Conservation (phyloP, 495 filamentous ascomycete genomes). For the Xylaria acuta region DNA sequence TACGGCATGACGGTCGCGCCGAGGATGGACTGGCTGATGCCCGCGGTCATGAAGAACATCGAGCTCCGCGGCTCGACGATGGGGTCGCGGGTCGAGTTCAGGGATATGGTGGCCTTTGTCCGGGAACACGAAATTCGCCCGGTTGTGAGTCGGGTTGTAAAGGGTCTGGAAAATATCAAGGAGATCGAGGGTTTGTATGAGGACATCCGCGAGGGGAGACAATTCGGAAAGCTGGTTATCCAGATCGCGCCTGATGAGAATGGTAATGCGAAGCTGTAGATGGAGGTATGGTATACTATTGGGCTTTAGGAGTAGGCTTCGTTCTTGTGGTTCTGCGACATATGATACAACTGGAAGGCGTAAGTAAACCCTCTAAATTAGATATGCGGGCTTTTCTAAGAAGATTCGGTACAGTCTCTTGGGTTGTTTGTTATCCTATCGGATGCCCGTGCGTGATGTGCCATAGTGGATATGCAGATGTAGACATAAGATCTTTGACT, state of each 20-base stretch:
- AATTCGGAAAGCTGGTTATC: conserved; percentile 81
- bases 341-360: not conserved
- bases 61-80: conserved; percentile 76
- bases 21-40: conserved; percentile 74
- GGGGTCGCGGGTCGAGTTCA: conserved; percentile 77
- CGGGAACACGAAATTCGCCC: conserved; percentile 66
- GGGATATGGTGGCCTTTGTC: conserved; percentile 79
- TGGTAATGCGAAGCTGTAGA: conserved; percentile 16
- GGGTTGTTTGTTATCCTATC: not conserved
- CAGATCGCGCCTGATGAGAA: conserved; percentile 40
- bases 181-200: conserved; percentile 73
- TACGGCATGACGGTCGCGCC: conserved; percentile 83
- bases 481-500: not conserved
- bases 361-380: not conserved
- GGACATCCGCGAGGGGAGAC: conserved; percentile 74
- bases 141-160: conserved; percentile 65
- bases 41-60: conserved; percentile 75
- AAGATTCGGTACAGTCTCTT: not conserved
- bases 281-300: not conserved
- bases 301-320: not conserved
- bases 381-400: not conserved
- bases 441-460: not conserved
- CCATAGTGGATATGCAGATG: too few relatives aligned
- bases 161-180: conserved; percentile 68
- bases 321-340: not conserved